Base-by-base conservation (phyloP, 2,329 filamentous ascomycete genomes). In the Chrysoporthe cubensis region DNA sequence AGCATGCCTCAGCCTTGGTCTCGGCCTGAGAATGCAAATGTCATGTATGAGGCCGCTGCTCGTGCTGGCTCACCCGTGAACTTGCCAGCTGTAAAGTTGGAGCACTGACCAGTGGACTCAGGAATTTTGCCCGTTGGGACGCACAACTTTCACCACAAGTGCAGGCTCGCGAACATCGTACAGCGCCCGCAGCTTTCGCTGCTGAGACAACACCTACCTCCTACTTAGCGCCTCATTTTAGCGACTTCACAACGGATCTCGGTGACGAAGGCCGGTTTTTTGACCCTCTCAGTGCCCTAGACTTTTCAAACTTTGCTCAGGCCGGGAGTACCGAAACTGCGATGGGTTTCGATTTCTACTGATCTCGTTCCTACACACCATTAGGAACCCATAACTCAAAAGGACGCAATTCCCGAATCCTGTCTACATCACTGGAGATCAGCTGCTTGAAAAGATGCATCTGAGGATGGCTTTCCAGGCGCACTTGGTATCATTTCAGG, bases 271-370 rank as follows among this genome's bases (percentile, higher is more conserved):
- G 66, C 26, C 70, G 69, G 69, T 59, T 67, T 26, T 26, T 57
- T 18, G 71, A 72, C 32, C 71, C 71, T 57, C 70, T 72, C 18
- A 66, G 66, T 14, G 68, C 69, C 1, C 26, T 72, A 9, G 71
- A 71, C 46, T 72, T 73, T n/a, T 72, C 68, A 16, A 73, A 72
- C 26, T 72, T 72, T 56, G 71, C 69, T 7, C 68, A 72, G 64
- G 64, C 65, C 60, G 69, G 63, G 18, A 71, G 58, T 42, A 63
- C 56, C 18, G 70, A 72, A 26, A 71, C 67, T 65, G 54, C 62
- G 1, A 61, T 69, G n/a, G 64, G 66, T 13, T 70, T 71, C 37
- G 56, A 65, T 9, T 67, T 70, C 11, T 66, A 58, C 32, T 71
- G 44, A 69, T 3, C 34, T 14, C 32, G 2, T 14, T n/a, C 3